Percentiles rank a stretch among this genome's conserved stretches.
These are phyloP conservation scores for Erodium moschatum DNA, from an alignment of 441 rosid genomes.

Conservation along the genomic window DNA sequence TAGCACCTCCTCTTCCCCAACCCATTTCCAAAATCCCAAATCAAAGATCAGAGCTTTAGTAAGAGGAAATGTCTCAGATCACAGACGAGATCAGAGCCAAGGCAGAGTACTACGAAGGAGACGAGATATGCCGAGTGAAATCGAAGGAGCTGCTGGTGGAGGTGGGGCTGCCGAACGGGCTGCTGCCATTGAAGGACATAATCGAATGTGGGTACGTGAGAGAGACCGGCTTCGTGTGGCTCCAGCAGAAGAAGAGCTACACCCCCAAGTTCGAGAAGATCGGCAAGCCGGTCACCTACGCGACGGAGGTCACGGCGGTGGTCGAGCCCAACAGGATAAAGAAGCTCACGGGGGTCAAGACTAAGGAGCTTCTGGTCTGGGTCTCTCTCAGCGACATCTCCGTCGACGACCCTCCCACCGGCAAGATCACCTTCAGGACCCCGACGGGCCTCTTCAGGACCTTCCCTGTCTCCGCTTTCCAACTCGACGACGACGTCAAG, in stretches of 20 bases:
- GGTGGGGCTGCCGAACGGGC: conserved; percentile 57
- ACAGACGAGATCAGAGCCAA: conserved; percentile 64
- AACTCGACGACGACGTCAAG: conserved; percentile 29
- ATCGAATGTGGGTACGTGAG: conserved; percentile 66
- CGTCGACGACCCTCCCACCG: conserved; percentile 43
- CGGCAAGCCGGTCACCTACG: conserved; percentile 48
- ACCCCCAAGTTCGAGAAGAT: conserved; percentile 76
- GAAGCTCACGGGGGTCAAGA: conserved; percentile 85
- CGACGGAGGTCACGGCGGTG: conserved; percentile 60
- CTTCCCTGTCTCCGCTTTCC: conserved; percentile 47
- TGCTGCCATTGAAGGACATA: conserved; percentile 69
- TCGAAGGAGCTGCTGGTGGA: conserved; percentile 50
- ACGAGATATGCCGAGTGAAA: conserved; percentile 62
- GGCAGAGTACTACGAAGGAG: conserved; percentile 69
- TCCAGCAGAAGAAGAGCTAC: conserved; percentile 67
- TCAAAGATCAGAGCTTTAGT: no score
- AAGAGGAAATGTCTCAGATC: conserved; percentile 43
- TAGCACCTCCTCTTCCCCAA: not conserved
- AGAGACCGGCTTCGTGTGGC: conserved; percentile 86
- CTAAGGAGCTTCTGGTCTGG: conserved; percentile 84
- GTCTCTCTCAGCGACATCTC: conserved; percentile 53
- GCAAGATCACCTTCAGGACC: conserved; percentile 47
- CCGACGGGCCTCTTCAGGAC: conserved; percentile 52
- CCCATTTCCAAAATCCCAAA: not conserved
- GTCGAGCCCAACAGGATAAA: conserved; percentile 57